Evolutionary conservation across 225 moss, liverwort and hornwort species (phyloP).

Genomic region (Climacium dendroides): DNA sequence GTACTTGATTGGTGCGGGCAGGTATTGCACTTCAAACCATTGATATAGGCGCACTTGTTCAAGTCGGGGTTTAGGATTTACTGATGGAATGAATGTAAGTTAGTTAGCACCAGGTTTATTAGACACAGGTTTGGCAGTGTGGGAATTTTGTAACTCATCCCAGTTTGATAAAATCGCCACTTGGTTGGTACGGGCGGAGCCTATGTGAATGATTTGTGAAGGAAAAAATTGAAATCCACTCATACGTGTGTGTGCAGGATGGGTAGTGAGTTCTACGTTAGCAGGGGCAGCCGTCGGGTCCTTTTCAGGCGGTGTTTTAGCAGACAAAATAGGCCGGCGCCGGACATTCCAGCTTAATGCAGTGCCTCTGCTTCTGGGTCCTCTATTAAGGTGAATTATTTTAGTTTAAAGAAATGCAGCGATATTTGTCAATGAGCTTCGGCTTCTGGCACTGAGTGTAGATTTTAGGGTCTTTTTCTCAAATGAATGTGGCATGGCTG

Average conservation of each 20-base stretch:
- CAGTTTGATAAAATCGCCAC: neutral
- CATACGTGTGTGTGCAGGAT: slow-evolving; percentile 14
- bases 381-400: slow-evolving; percentile 13
- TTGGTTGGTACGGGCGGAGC: neutral
- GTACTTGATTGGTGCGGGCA: neutral
- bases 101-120: neutral
- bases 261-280: slow-evolving; percentile 41
- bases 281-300: slow-evolving; percentile 36
- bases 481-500: neutral
- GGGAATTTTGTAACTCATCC: neutral
- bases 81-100: neutral
- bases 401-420: neutral
- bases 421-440: neutral
- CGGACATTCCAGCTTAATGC: slow-evolving; percentile 42
- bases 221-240: neutral
- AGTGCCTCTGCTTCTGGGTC: slow-evolving; percentile 29
- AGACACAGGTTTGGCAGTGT: neutral
- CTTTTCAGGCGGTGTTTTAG: slow-evolving; percentile 36
- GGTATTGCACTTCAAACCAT: too few relatives aligned
- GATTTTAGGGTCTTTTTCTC: neutral
- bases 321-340: slow-evolving; percentile 33
- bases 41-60: neutral
- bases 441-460: neutral
- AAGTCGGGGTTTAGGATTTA: neutral
- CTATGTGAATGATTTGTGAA: neutral